Base-by-base conservation (phyloP, 306 rosid genomes). In the Rosa chinensis region DNA sequence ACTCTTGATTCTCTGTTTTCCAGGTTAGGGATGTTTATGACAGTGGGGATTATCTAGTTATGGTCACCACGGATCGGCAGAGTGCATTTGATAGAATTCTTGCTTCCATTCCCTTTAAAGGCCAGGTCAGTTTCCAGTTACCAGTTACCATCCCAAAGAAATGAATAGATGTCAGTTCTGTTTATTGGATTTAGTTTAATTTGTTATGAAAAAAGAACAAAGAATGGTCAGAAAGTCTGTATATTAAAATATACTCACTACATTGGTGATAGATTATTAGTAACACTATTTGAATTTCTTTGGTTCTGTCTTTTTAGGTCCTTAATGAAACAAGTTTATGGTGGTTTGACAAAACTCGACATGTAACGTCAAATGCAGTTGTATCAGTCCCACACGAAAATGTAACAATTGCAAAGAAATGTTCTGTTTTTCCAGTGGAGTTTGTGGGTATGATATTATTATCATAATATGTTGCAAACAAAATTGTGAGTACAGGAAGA, bases 81-180 rank as follows among this genome's bases (percentile, higher is more conserved):
- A 92, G 99, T 82, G 99, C 99, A 8, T 95, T 95, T 72, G 99
- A 95, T 82, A 89, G 99, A 87, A 87, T 95, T 87, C 99, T 95
- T 70, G 97, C 98, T 82, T 95, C 99, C 25, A 91, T 95, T 80
- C 99, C 99, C 62, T 95, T 92, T 83, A 95, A 92, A 82, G 98
- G 99, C 84, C 99, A 92, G 97, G 97, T 89, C 43, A 74, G 77
- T 83, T 78, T 66, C 42, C 17, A 40, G 1, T 66, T 53, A 16
- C 42, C 17, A 40, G 1, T 66, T 53, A 16, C 8, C 17, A 17
- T 21, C 32, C 45, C 45, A 25, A 17, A 61, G n/a, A 23, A 35
- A 59, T 21, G 79, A 43, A 21, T n/a, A 2, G 2, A 42, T 0
- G 49, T 52, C 43, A 8, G 32, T 64, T 49, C 66, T 50, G 10